These are phyloP conservation scores for Akanthomyces dipterigenus DNA, from an alignment of 2,329 filamentous ascomycete species.

Conservation along the genomic window DNA sequence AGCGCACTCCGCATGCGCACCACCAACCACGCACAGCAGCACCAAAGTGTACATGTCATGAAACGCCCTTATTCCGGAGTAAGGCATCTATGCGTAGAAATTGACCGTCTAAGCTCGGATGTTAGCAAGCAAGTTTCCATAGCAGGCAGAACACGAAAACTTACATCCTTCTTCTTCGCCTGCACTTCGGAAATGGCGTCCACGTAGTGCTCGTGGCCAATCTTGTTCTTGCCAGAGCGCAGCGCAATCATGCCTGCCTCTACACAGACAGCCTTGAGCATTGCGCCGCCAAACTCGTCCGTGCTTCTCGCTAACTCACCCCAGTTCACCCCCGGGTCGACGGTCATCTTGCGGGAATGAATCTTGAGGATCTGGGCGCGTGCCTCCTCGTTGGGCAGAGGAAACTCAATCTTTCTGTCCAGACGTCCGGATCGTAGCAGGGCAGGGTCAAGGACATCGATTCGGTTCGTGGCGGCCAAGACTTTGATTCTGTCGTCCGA, in stretches of 20 bases:
- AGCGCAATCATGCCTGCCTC: constrained; percentile 99
- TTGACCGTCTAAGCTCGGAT: constrained; percentile 43
- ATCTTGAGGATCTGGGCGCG: constrained; percentile 96
- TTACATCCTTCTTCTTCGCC: constrained; percentile 86
- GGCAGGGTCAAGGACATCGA: constrained; percentile 89
- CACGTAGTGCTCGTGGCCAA: constrained; percentile 96
- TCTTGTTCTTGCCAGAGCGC: constrained; percentile 89
- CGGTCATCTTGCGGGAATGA: constrained; percentile 96
- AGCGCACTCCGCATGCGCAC: background rate
- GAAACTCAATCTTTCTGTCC: constrained; percentile 97
- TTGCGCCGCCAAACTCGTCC: constrained; percentile 95
- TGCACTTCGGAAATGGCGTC: constrained; percentile 97
- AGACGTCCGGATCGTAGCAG: constrained; percentile 86
- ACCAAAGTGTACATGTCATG: background rate
- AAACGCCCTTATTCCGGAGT: background rate
- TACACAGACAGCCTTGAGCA: constrained; percentile 97
- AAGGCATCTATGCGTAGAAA: constrained; percentile 40
- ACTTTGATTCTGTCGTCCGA: constrained; percentile 97
- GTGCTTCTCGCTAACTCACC: constrained; percentile 90
- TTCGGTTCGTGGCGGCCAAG: constrained; percentile 85
- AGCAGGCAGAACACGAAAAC: constrained; percentile 23
- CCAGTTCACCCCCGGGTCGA: constrained; percentile 92
- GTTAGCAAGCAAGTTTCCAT: constrained; percentile 11
- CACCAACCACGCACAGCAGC: background rate
- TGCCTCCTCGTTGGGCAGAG: constrained; percentile 94